Percentiles rank a stretch among this genome's conserved stretches.
These are phyloP conservation scores for Phytophthora pisi DNA, from an alignment of 352 stramenopile species.

Conservation along the genomic window DNA sequence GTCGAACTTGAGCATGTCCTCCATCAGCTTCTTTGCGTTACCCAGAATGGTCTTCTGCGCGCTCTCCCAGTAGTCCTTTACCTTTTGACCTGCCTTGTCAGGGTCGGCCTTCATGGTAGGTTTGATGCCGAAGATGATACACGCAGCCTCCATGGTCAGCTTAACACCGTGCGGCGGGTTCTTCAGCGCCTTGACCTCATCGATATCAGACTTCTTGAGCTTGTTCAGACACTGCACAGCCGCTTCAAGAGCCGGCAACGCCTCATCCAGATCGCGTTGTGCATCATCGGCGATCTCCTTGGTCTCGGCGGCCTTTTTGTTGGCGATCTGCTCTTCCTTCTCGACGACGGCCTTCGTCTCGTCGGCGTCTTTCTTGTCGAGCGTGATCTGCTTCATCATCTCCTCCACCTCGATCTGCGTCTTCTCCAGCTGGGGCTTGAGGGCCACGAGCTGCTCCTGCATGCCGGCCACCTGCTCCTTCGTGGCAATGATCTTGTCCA, in stretches of 20 bases:
- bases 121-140: conserved; percentile 96
- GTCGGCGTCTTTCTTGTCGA: conserved; percentile 92
- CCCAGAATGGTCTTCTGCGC: conserved; percentile 87
- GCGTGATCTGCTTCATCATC: conserved; percentile 95
- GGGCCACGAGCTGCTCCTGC: conserved; percentile 91
- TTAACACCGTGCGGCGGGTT: conserved; percentile 87
- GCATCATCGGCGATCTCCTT: conserved; percentile 93
- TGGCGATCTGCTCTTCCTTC: conserved; percentile 91
- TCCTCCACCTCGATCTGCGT: conserved; percentile 93
- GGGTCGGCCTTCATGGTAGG: conserved; percentile 87
- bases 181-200: conserved; percentile 92
- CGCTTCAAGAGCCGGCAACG: conserved; percentile 90
- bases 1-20: conserved; percentile 91
- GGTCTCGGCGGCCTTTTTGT: conserved; percentile 93
- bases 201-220: conserved; percentile 95
- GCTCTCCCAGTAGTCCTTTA: conserved; percentile 92
- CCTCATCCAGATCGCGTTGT: conserved; percentile 93
- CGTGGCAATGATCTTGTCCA: conserved; percentile 94
- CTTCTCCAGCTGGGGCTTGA: conserved; percentile 92
- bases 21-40: conserved; percentile 90
- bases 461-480: conserved; percentile 93
- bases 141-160: conserved; percentile 92
- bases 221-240: conserved; percentile 92
- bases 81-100: conserved; percentile 91
- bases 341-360: conserved; percentile 92